Percentiles rank a stretch among this genome's conserved stretches.
Evolutionary conservation across 164 flowering plant species (phyloP).

Genomic region (Berberis thunbergii): DNA sequence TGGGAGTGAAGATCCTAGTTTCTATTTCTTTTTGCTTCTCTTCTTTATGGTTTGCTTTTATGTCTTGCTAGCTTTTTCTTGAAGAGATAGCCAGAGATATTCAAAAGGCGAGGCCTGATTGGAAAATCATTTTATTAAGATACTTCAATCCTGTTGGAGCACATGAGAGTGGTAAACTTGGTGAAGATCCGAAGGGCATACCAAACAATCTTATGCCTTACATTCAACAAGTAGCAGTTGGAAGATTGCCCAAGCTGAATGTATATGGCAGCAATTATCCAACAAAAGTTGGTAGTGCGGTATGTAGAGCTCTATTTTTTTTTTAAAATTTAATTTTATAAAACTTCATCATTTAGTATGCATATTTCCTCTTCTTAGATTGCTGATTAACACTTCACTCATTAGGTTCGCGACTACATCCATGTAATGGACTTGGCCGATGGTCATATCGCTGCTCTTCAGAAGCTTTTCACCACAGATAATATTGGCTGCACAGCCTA

Average conservation of each 20-base stretch:
- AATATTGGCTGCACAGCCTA: constrained; percentile 38
- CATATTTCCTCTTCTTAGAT: too few relatives aligned
- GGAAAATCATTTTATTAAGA: constrained; percentile 75
- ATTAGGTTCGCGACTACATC: constrained; percentile 67
- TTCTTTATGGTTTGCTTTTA: neutral
- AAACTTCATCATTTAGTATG: too few relatives aligned
- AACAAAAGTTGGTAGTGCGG: constrained; percentile 88
- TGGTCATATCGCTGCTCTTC: constrained; percentile 78
- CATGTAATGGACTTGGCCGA: constrained; percentile 89
- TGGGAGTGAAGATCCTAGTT: too few relatives aligned
- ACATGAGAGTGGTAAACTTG: constrained; percentile 82
- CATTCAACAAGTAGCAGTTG: constrained; percentile 93
- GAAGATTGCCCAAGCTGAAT: constrained; percentile 79
- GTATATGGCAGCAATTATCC: constrained; percentile 91
- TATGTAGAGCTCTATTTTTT: constrained; percentile 23
- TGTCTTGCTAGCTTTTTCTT: constrained; percentile 50
- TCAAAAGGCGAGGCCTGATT: constrained; percentile 72
- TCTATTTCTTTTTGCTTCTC: too few relatives aligned
- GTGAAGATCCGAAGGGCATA: constrained; percentile 96
- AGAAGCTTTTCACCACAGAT: constrained; percentile 41
- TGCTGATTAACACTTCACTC: too few relatives aligned
- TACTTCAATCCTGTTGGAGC: constrained; percentile 97
- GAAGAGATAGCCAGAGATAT: constrained; percentile 88
- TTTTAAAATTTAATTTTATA: too few relatives aligned
- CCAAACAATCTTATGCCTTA: constrained; percentile 97